Conservation (phyloP, 805 yeast species). For the Yueomyces sinensis region DNA sequence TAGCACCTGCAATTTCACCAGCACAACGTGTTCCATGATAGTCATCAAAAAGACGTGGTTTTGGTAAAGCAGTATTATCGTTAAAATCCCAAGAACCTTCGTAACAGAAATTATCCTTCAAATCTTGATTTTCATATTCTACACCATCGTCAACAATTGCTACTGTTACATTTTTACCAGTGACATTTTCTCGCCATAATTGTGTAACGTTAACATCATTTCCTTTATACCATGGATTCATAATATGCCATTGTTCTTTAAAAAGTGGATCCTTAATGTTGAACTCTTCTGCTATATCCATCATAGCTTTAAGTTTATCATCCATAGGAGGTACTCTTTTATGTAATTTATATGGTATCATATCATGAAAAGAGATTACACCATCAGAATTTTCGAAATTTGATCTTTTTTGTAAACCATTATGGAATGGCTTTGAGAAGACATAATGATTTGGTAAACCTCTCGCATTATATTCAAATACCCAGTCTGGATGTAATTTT, state of each 20-base stretch:
- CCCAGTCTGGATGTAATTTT: constrained; percentile 30
- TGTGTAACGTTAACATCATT: constrained; percentile 79
- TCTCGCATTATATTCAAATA: constrained; percentile 51
- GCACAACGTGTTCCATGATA: constrained; percentile 97
- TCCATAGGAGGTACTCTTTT: constrained; percentile 48
- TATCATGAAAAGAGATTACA: constrained; percentile 35
- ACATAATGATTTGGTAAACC: constrained; percentile 53
- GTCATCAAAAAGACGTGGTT: constrained; percentile 70
- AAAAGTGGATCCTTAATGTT: constrained; percentile 77
- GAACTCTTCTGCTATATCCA: constrained; percentile 37
- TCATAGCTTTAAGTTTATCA: constrained; percentile 35
- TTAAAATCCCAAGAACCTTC: constrained; percentile 94
- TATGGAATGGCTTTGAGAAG: constrained; percentile 35
- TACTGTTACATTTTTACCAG: constrained; percentile 72
- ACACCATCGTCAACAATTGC: constrained; percentile 93
- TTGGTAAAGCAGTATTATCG: constrained; percentile 59
- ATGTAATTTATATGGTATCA: constrained; percentile 38
- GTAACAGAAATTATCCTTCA: constrained; percentile 50
- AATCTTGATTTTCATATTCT: constrained; percentile 68
- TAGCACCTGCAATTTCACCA: constrained; percentile 85
- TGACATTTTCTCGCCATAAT: constrained; percentile 69
- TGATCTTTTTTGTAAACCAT: constrained; percentile 5
- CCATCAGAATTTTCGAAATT: constrained; percentile 3
- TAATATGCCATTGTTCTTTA: constrained; percentile 80
- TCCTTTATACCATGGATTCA: constrained; percentile 60